Base-by-base conservation (phyloP, 169 alveolate species). In the Cryptosporidium viatorum region DNA sequence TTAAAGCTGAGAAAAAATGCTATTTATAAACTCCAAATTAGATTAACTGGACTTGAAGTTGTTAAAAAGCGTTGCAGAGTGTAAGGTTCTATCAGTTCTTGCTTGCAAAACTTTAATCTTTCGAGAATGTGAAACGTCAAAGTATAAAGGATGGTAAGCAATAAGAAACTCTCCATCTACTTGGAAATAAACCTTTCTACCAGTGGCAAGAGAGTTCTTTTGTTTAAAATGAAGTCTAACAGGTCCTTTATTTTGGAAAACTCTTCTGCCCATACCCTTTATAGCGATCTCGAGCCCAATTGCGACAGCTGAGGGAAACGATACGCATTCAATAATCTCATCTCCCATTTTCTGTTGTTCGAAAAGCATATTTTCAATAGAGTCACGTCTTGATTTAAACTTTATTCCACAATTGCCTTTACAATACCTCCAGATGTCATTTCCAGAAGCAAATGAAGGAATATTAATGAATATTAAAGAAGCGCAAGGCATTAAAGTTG, bases 401-500 rank as follows among this genome's bases (percentile, higher is more conserved):
- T 41, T 70, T 29, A 55, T 52, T 1, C 86, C 92, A 39, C 70
- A 86, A 45, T 84, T 84, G 3, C 86, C 89, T 39, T 65, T 80
- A n/a, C 89, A 80, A 48, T 80, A 80, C 35, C 87, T 55, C 95
- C 95, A 93, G 18, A 92, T 91, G 33, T 93, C 95, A 60, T 73
- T 70, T n/a, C 95, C 95, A 37, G 92, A 93, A 7, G 94, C 92
- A 80, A 92, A 92, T n/a, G 93, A 91, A 2, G 95, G 95, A 29
- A 93, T 92, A 51, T 93, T 93, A 26, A 91, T 39, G 31, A 75
- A 84, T 12, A 92, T 85, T 55, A 93, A 68, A 8, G 95, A 91
- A 6, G 91, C 93, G 26, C 94, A 84, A 21, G 85, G 74, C 51
- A 74, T 55, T 48, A 86, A 12, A 18, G 65, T 67, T 35, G 86